Percentiles rank a stretch among this genome's conserved stretches.
Conservation (phyloP, 495 filamentous ascomycete genomes). For the Tetracladium marchalianum region DNA sequence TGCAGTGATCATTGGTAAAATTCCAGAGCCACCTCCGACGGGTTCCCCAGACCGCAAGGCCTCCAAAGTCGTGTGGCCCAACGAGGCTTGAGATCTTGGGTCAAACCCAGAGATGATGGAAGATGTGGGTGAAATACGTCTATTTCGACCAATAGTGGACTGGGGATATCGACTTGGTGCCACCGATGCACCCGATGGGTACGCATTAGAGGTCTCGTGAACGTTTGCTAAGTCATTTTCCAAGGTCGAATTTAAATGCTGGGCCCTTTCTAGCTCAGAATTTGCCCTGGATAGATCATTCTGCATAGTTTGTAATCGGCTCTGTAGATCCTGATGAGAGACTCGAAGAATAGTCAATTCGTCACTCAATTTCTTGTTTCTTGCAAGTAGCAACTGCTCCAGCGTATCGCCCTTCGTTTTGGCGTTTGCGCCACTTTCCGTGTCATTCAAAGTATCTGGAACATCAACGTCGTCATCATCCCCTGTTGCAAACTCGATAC, state of each 20-base stretch:
- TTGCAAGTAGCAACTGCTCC: conserved; percentile 80
- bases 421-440: conserved; percentile 28
- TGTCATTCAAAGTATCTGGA: conserved; percentile 13
- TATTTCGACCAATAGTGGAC: conserved; percentile 45
- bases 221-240: conserved; percentile 86
- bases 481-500: conserved; percentile 88
- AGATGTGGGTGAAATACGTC: conserved; percentile 81
- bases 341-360: conserved; percentile 89
- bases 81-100: conserved; percentile 33
- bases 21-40: conserved; percentile 75
- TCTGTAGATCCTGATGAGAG: conserved; percentile 86
- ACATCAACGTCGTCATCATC: conserved; percentile 57
- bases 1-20: conserved; percentile 95
- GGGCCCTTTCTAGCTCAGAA: conserved; percentile 75
- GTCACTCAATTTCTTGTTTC: conserved; percentile 92
- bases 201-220: conserved; percentile 74
- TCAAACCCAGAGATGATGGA: conserved; percentile 97
- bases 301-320: conserved; percentile 67
- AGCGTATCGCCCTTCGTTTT: conserved; percentile 69
- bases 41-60: conserved; percentile 43
- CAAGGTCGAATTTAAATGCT: conserved; percentile 74
- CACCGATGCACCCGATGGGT: conserved; percentile 81
- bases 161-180: conserved; percentile 74
- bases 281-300: conserved; percentile 77
- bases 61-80: conserved; percentile 37